Evolutionary conservation across 2,329 filamentous ascomycete species (phyloP).

Genomic region (Exophiala aquamarina): DNA sequence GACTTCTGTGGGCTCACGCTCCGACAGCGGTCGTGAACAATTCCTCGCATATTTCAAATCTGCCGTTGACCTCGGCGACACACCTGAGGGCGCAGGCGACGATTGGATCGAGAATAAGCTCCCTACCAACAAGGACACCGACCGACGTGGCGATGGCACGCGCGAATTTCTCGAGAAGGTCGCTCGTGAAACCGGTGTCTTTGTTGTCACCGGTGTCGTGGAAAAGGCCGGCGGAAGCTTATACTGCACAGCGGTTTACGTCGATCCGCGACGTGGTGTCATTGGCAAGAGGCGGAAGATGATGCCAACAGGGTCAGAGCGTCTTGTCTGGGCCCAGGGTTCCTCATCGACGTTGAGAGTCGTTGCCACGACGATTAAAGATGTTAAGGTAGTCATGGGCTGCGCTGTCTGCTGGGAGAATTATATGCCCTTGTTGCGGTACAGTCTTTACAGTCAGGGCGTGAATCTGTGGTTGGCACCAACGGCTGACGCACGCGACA

Average conservation of each 20-base stretch:
- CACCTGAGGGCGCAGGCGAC: constrained; percentile 65
- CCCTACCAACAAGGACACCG: constrained; percentile 43
- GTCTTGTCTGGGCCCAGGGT: constrained; percentile 67
- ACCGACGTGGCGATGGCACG: constrained; percentile 60
- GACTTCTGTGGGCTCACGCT: constrained; percentile 68
- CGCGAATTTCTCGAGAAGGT: constrained; percentile 75
- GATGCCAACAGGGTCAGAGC: constrained; percentile 85
- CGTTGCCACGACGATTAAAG: constrained; percentile 74
- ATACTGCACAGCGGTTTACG: constrained; percentile 80
- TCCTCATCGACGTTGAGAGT: constrained; percentile 67
- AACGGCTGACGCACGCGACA: constrained; percentile 79
- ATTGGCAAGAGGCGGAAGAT: constrained; percentile 87
- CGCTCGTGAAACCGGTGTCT: constrained; percentile 73
- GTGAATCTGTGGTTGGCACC: constrained; percentile 88
- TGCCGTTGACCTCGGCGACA: constrained; percentile 82
- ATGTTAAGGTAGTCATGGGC: constrained; percentile 74
- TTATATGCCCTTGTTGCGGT: constrained; percentile 87
- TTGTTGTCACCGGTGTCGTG: constrained; percentile 75
- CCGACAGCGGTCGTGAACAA: constrained; percentile 71
- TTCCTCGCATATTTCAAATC: constrained; percentile 76
- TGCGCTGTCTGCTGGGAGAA: constrained; percentile 87
- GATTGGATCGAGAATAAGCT: constrained; percentile 68
- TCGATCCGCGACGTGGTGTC: constrained; percentile 70
- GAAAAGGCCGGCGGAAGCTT: constrained; percentile 77
- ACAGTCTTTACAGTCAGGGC: constrained; percentile 82